A percentile compares a stretch with the other conserved stretches of the same genome.
Evolutionary conservation across 2,329 filamentous ascomycete genomes (phyloP).

Genomic region (Cladophialophora yegresii): DNA sequence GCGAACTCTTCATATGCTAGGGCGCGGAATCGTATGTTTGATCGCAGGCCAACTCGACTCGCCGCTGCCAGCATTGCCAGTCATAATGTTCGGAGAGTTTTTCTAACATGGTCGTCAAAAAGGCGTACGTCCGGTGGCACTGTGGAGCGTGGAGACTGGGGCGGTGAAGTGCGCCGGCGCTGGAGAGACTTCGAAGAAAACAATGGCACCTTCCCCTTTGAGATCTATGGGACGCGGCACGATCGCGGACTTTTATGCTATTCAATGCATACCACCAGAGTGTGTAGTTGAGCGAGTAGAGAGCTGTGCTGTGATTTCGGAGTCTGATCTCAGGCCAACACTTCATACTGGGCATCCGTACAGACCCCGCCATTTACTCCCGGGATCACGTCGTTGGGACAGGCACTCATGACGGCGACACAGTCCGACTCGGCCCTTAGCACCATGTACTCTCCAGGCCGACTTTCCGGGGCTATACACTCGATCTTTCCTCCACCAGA

Average conservation of each 20-base stretch:
- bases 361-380: constrained; percentile 44
- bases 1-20: neutral
- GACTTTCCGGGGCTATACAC: constrained; percentile 39
- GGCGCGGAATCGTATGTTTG: neutral
- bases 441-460: constrained; percentile 42
- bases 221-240: neutral
- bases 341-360: constrained; percentile 38
- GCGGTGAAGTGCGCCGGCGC: constrained; percentile 9
- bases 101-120: constrained; percentile 2
- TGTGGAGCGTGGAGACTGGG: neutral
- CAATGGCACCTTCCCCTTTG: neutral
- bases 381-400: constrained; percentile 45
- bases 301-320: neutral
- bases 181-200: neutral
- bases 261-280: neutral
- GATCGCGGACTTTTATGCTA: neutral
- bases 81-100: neutral
- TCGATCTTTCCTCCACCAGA: constrained; percentile 40
- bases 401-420: constrained; percentile 47
- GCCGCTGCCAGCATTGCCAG: constrained; percentile 10
- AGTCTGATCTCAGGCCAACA: constrained; percentile 6
- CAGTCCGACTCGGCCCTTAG: constrained; percentile 43
- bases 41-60: neutral
- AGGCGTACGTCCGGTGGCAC: neutral
- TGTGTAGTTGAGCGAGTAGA: no score